Percentiles rank a stretch among this genome's conserved stretches.
Conservation (phyloP, 148 eudicot species). For the Rhododendron griersonianum region DNA sequence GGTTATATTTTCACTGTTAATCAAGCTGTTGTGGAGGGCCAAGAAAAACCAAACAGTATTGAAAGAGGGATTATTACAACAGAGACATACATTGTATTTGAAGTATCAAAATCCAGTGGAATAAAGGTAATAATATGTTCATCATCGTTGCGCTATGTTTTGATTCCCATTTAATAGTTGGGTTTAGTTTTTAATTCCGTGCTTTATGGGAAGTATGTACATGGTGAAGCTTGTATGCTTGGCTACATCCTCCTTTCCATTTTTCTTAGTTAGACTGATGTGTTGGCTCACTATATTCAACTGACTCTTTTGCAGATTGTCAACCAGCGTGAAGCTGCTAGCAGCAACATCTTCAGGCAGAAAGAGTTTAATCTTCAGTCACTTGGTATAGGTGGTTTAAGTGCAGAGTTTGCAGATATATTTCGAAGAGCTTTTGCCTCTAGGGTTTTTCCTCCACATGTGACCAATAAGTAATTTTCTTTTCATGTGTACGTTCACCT, state of each 20-base stretch:
- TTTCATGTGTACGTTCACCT: conserved; percentile 8
- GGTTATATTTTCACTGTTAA: conserved; percentile 67
- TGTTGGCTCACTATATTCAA: background rate
- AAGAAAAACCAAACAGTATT: conserved; percentile 42
- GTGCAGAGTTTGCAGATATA: conserved; percentile 94
- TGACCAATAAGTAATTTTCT: conserved; percentile 69
- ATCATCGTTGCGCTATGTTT: background rate
- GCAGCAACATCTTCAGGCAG: conserved; percentile 87
- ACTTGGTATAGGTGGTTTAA: conserved; percentile 90
- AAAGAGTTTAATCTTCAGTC: conserved; percentile 90
- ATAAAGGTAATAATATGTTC: conserved; percentile 51
- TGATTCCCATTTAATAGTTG: background rate
- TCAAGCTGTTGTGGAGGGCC: conserved; percentile 75
- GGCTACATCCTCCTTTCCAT: background rate
- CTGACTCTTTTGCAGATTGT: conserved; percentile 43
- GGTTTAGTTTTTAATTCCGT: background rate
- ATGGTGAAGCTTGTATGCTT: background rate
- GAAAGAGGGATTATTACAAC: conserved; percentile 79
- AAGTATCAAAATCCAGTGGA: conserved; percentile 84
- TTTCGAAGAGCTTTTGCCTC: conserved; percentile 99
- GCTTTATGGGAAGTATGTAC: background rate
- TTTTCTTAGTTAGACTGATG: conserved; percentile 1
- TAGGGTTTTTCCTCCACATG: conserved; percentile 95
- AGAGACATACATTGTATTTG: conserved; percentile 81
- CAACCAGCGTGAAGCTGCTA: conserved; percentile 94